Base-by-base conservation (phyloP, 768 basidiomycete genomes). In the Tulasnella sp. region DNA sequence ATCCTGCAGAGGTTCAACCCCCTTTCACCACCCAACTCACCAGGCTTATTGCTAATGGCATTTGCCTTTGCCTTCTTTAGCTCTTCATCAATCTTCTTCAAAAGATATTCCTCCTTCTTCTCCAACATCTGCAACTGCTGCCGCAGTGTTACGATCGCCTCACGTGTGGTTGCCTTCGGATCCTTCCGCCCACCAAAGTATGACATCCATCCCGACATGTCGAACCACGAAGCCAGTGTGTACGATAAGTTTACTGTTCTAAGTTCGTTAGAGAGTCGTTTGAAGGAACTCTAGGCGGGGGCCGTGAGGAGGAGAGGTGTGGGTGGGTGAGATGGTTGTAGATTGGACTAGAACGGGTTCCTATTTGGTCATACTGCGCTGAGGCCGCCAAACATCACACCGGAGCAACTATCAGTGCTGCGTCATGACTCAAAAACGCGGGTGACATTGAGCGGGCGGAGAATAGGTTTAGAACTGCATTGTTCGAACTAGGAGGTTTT, bases 41-140 rank as follows among this genome's bases (percentile, higher is more conserved):
- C 92, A 84, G 92, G 86, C 89, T 97, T 97, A 86, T 98, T 99
- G 76, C 93, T 91, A 75, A 97, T 95, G 72, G 96, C 97, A 86
- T 98, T 98, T 44, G 93, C 91, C 86, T 90, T 93, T 22, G 98
- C 98, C 88, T 95, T 97, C 90, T 92, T 92, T 84, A 92, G 83
- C 84, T 99, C 97, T 82, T 98, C 96, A 77, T 97, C 96, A 83
- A 98, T 94, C 92, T 97, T 96, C 91, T 94, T 96, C 89, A 94
- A 93, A 82, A 98, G 88, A 86, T 95, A 90, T 86, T 99, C 97
- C 88, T 98, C 98, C 89, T 97, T 98, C 95, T 98, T 99, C 91
- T 98, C 96, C 83, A 99, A 92, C 92, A 97, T 94, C 87, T 95
- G 91, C 82, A 98, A 90, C 86, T 99, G 96, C 87, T 97, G 93